Evolutionary conservation across 306 rosid genomes (phyloP).

Genomic region (Lathyrus oleraceus): DNA sequence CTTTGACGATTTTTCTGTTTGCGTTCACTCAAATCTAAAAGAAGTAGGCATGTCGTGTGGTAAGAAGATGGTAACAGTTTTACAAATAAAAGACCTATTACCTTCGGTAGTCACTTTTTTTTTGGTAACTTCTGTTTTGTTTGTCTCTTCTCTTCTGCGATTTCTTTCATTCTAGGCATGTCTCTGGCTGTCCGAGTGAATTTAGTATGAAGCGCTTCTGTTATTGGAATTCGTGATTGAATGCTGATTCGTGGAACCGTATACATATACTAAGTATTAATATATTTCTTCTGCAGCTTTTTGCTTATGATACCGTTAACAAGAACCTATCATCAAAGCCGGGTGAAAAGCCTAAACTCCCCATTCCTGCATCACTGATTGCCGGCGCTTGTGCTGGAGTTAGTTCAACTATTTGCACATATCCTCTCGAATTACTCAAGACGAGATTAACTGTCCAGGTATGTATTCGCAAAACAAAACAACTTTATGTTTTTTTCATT

Average conservation of each 20-base stretch:
- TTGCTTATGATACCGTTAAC: constrained; percentile 92
- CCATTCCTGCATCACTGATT: constrained; percentile 74
- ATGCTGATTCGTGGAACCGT: background rate
- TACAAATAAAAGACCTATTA: background rate
- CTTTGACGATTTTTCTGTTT: background rate
- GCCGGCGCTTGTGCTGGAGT: constrained; percentile 99
- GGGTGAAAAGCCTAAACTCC: constrained; percentile 76
- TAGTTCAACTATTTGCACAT: constrained; percentile 79
- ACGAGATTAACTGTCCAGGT: constrained; percentile 96
- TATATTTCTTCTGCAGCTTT: constrained; percentile 64
- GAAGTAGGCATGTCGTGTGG: background rate
- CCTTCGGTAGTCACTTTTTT: background rate
- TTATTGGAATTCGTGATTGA: constrained; percentile 16
- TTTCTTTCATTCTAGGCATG: background rate
- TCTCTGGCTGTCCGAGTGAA: constrained; percentile 2
- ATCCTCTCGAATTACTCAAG: constrained; percentile 90
- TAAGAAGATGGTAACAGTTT: background rate
- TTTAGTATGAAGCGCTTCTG: background rate
- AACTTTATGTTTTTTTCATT: background rate
- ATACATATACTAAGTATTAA: background rate
- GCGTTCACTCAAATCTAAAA: background rate
- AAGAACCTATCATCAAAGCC: constrained; percentile 68
- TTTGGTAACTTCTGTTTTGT: background rate
- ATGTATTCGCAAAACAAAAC: constrained; percentile 1
- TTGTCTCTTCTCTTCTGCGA: background rate